These are phyloP conservation scores for Cotoneaster glaucophyllus DNA, from an alignment of 306 rosid genomes.

Conservation along the genomic window DNA sequence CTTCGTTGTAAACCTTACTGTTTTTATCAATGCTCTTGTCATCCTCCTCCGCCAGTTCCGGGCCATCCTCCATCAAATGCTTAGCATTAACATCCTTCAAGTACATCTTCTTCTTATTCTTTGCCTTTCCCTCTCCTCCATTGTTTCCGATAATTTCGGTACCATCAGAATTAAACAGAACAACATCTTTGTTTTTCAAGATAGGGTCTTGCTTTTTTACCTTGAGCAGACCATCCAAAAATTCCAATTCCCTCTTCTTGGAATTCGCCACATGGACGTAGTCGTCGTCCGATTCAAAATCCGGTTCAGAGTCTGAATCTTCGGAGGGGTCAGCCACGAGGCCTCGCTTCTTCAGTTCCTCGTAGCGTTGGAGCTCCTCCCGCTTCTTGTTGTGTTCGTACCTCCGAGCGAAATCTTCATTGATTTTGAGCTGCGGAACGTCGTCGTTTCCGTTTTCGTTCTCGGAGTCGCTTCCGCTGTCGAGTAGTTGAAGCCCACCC, in stretches of 20 bases:
- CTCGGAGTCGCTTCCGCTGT: slow-evolving; percentile 61
- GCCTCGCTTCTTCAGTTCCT: slow-evolving; percentile 78
- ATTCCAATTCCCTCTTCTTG: slow-evolving; percentile 32
- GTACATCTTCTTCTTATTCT: slow-evolving; percentile 36
- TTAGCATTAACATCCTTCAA: slow-evolving; percentile 71
- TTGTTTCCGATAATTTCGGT: slow-evolving; percentile 17
- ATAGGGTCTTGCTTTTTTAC: slow-evolving; percentile 62
- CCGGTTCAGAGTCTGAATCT: neutral
- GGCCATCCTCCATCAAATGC: slow-evolving; percentile 65
- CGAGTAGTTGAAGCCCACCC: slow-evolving; percentile 40
- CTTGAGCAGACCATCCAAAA: slow-evolving; percentile 63
- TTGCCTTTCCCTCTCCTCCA: slow-evolving; percentile 19
- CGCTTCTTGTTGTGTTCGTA: slow-evolving; percentile 77
- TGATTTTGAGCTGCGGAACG: slow-evolving; percentile 47
- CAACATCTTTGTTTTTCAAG: slow-evolving; percentile 51
- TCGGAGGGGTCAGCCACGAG: slow-evolving; percentile 27
- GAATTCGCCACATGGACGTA: neutral
- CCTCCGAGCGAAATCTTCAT: slow-evolving; percentile 39
- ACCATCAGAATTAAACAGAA: slow-evolving; percentile 47
- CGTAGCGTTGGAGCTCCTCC: slow-evolving; percentile 72
- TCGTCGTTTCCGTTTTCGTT: slow-evolving; percentile 31
- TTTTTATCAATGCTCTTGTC: slow-evolving; percentile 11
- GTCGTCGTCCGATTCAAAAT: neutral
- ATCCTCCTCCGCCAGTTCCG: slow-evolving; percentile 34
- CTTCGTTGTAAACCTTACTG: slow-evolving; percentile 43